Evolutionary conservation across 1,284 basidiomycete species (phyloP), one percentile per base, ranked within the genome.

Genomic region (Cutaneotrichosporon sp.): DNA sequence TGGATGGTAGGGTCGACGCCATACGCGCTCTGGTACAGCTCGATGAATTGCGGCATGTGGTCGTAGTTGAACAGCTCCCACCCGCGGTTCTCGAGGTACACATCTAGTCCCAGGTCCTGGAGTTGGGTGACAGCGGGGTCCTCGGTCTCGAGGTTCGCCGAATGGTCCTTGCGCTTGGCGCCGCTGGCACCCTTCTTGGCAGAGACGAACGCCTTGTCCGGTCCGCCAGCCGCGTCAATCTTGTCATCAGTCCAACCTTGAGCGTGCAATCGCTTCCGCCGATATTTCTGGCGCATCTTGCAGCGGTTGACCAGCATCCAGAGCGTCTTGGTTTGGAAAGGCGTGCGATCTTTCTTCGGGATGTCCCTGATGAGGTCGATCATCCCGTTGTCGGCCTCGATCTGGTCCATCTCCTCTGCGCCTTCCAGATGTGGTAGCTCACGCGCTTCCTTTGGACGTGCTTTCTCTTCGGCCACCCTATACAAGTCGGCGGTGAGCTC

Each of bases 11-110:
- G 31, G 4, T 46, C 49, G 42, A n/a, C 26, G 14, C 58, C 31
- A 26, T 57, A n/a, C 30, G 31, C 42, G n/a, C 38, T 21, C 38
- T n/a, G 11, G 51, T 55, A 49, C 11, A 51, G 49, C 49, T 53
- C 40, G 34, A 63, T 47, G 32, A 60, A 40, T 13, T 56, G 21
- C 5, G 61, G 60, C 36, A 70, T 60, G 34, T 56, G 49, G 1
- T 56, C 40, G 60, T 60, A 71, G 58, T 70, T 68, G 65, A 73
- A 69, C n/a, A 73, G 42, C 34, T 72, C 72, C 61, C 69, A 64
- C 0, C 67, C 67, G 5, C 49, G 51, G 11, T 60, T 49, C 18
- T 34, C 26, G 32, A 68, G n/a, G 36, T 62, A 56, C 2, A 9
- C 5, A 4, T 36, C 46, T 5, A 50, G 49, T 4, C 49, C 58